phyloP scores from a whole-genome alignment of 2,329 filamentous ascomycete genomes.

The Colletotrichum caudatum region DNA sequence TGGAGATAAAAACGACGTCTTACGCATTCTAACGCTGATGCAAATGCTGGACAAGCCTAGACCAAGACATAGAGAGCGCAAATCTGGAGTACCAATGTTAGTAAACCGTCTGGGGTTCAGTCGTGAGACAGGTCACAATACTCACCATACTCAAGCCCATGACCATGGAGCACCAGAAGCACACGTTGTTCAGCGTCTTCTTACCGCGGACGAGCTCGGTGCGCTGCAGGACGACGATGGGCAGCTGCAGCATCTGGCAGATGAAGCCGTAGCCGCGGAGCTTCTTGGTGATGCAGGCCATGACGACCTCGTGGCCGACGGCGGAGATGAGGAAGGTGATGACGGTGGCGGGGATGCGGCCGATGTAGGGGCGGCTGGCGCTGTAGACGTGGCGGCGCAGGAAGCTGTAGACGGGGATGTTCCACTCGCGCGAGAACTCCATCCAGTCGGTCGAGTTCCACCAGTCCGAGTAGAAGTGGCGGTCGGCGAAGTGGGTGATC shows the following conservation, averaged over 20 bases:
- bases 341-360: constrained; percentile 80
- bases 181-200: constrained; percentile 86
- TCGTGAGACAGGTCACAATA: constrained; percentile 44
- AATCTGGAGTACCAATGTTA: constrained; percentile 54
- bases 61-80: constrained; percentile 67
- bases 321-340: constrained; percentile 94
- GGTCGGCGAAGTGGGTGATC: constrained; percentile 91
- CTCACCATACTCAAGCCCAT: constrained; percentile 83
- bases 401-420: constrained; percentile 96
- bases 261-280: constrained; percentile 92
- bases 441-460: constrained; percentile 90
- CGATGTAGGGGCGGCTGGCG: constrained; percentile 81
- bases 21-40: background rate
- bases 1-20: background rate
- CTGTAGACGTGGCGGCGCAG: constrained; percentile 94
- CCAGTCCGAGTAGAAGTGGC: constrained; percentile 89
- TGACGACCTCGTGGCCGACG: constrained; percentile 92
- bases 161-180: constrained; percentile 95
- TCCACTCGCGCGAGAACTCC: constrained; percentile 97
- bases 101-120: constrained; percentile 4
- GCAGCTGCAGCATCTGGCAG: constrained; percentile 96
- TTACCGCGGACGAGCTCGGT: constrained; percentile 80
- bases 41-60: constrained; percentile 44
- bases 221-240: constrained; percentile 91
- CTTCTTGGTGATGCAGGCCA: constrained; percentile 98